A percentile compares a stretch with the other conserved stretches of the same genome.
Conservation (phyloP, 2,329 filamentous ascomycete species). For the Fusarium udum region DNA sequence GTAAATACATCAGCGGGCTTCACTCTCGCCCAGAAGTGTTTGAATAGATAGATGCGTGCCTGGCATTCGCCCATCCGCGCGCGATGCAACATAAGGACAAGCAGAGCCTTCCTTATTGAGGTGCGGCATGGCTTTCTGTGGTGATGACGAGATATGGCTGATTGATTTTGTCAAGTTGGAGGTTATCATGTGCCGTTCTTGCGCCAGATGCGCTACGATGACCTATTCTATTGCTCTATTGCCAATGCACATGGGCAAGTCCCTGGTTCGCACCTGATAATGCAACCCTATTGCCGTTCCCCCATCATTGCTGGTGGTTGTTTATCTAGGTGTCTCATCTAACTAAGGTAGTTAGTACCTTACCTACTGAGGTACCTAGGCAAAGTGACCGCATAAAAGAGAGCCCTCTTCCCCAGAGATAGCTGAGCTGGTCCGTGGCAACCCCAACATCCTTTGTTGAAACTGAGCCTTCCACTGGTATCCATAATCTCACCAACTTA, state of each 20-base stretch:
- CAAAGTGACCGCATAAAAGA: conserved; percentile 29
- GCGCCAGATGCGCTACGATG: conserved; percentile 27
- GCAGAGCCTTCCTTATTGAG: conserved; percentile 12
- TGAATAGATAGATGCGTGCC: conserved; percentile 33
- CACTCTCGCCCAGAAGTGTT: background rate
- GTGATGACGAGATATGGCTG: conserved; percentile 29
- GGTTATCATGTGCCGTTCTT: conserved; percentile 24
- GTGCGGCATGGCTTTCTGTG: conserved; percentile 10
- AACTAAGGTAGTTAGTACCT: background rate
- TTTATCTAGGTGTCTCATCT: background rate
- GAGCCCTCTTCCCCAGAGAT: conserved; percentile 25
- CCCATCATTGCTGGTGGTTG: conserved; percentile 23
- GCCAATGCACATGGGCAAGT: conserved; percentile 29
- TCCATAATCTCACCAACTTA: conserved; percentile 6
- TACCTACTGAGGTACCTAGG: background rate
- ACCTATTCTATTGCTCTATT: conserved; percentile 19
- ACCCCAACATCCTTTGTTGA: conserved; percentile 14
- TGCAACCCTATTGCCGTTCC: conserved; percentile 32
- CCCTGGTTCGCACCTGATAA: conserved; percentile 36
- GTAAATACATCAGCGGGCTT: background rate
- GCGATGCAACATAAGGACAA: conserved; percentile 37
- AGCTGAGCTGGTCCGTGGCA: conserved; percentile 23
- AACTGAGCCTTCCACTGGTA: background rate
- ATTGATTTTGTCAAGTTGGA: conserved; percentile 3
- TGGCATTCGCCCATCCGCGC: conserved; percentile 36